Evolutionary conservation across 2,329 filamentous ascomycete genomes (phyloP).

Genomic region (Fusarium sp.): DNA sequence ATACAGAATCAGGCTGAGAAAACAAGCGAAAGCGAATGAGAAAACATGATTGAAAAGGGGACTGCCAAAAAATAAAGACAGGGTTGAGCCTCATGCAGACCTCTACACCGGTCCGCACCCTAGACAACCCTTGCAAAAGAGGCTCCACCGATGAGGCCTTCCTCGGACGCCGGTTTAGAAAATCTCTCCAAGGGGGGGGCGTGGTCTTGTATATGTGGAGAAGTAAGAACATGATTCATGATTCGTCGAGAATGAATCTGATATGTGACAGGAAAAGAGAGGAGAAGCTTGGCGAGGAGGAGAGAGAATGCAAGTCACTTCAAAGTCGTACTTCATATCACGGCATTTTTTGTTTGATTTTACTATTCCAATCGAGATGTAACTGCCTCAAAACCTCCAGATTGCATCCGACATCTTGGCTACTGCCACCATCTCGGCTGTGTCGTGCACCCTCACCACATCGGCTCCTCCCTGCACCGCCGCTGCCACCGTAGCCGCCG

Average conservation of each 20-base stretch:
- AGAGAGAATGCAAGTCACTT: neutral
- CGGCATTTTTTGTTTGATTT: neutral
- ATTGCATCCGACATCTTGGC: conserved; percentile 93
- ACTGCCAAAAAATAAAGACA: neutral
- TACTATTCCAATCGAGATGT: neutral
- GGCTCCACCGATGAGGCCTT: conserved; percentile 35
- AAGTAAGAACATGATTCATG: neutral
- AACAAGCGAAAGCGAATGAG: neutral
- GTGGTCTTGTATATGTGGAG: neutral
- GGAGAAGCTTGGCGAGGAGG: neutral
- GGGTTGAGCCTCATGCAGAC: conserved; percentile 30
- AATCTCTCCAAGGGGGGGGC: neutral
- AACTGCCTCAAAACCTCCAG: conserved; percentile 63
- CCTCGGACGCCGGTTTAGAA: conserved; percentile 27
- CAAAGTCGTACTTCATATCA: neutral
- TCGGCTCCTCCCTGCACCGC: conserved; percentile 90
- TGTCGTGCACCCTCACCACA: conserved; percentile 93
- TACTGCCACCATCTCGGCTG: conserved; percentile 86
- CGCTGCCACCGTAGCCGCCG: conserved; percentile 87
- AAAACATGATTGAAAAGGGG: no score
- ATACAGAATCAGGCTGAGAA: neutral
- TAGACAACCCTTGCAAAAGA: conserved; percentile 17
- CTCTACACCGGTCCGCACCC: conserved; percentile 26
- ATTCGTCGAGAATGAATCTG: conserved; percentile 12
- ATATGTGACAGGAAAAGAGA: conserved; percentile 21